Base-by-base conservation (phyloP, 352 stramenopile genomes). In the Pythium sp. region DNA sequence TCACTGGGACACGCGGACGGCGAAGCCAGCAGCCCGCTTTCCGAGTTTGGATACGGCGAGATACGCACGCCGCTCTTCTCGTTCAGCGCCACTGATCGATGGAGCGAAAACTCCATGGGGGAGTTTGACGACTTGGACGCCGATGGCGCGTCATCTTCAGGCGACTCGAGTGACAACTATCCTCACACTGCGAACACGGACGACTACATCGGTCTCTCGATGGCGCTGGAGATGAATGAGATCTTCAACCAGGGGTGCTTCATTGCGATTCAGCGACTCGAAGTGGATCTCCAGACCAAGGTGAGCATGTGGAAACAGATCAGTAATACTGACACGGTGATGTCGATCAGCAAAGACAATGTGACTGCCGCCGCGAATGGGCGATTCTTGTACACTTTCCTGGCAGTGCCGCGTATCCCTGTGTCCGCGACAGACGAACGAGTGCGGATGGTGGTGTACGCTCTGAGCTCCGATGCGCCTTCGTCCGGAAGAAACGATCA, bases 151-250 rank as follows among this genome's bases (percentile, higher is more conserved):
- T 51, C 36, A 18, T 51, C 58, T 5, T 49, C 62, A 0, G 53
- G 53, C 9, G 59, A 55, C 14, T 63, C 59, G 46, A 65, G 55
- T 2, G 71, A 71, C 56, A 62, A 66, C 46, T 57, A 57, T 26
- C 30, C 60, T 6, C 30, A 41, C 49, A 15, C 64, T 3, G 15
- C 67, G 36, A 56, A 41, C 43, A 5, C 59, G 2, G 81, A 90
- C 24, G 86, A 94, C 59, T 91, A 83, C 41, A 84, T 95, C 26
- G 86, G 87, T 24, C 70, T 95, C 46, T 95, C 87, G 14, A 93
- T 95, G 85, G 77, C 83, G 32, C 74, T 95, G 2, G 87, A 95
- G 65, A 92, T 81, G 67, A 95, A 92, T 47, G 87, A 93, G 64
- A 75, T 87, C 26, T 95, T 91, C 41, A 60, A 70, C 14, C 74